phyloP scores from a whole-genome alignment of 345 rosid genomes.

The Sapria himalayana region DNA sequence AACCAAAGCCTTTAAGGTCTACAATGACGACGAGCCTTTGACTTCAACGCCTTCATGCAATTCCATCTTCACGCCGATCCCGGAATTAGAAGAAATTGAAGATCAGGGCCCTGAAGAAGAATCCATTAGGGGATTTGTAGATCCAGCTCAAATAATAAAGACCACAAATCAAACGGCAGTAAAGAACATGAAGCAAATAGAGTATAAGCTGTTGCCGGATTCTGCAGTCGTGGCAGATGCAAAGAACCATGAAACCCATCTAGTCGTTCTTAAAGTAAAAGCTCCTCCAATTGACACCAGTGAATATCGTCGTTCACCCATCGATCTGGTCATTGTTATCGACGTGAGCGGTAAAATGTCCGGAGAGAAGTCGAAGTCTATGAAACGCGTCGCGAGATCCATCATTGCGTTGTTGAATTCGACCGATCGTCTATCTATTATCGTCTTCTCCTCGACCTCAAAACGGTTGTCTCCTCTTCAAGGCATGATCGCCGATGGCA shows the following conservation, averaged over 20 bases:
- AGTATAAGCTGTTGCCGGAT: conserved; percentile 34
- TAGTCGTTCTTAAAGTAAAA: conserved; percentile 34
- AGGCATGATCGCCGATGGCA: conserved; percentile 53
- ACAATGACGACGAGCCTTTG: conserved; percentile 69
- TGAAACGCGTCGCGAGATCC: conserved; percentile 47
- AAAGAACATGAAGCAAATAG: too few species aligned
- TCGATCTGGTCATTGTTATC: conserved; percentile 50
- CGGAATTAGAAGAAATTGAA: conserved; percentile 57
- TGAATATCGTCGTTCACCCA: conserved; percentile 25
- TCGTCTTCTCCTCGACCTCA: conserved; percentile 52
- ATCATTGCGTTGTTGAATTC: conserved; percentile 35
- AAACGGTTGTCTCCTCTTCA: conserved; percentile 46
- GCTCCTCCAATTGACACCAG: conserved; percentile 25
- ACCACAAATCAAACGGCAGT: background rate
- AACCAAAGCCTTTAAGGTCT: conserved; percentile 26
- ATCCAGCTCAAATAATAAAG: background rate
- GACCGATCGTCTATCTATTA: conserved; percentile 56
- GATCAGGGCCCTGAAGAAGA: conserved; percentile 18
- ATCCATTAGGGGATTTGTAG: conserved; percentile 9
- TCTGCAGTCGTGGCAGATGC: conserved; percentile 40
- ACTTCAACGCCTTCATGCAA: conserved; percentile 23
- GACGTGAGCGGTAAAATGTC: conserved; percentile 40
- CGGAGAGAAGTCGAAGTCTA: conserved; percentile 21
- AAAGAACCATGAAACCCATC: conserved; percentile 33
- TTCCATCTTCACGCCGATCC: conserved; percentile 38